These are phyloP conservation scores for Gelatoporia subvermispora DNA, from an alignment of 768 basidiomycete genomes.

Conservation along the genomic window DNA sequence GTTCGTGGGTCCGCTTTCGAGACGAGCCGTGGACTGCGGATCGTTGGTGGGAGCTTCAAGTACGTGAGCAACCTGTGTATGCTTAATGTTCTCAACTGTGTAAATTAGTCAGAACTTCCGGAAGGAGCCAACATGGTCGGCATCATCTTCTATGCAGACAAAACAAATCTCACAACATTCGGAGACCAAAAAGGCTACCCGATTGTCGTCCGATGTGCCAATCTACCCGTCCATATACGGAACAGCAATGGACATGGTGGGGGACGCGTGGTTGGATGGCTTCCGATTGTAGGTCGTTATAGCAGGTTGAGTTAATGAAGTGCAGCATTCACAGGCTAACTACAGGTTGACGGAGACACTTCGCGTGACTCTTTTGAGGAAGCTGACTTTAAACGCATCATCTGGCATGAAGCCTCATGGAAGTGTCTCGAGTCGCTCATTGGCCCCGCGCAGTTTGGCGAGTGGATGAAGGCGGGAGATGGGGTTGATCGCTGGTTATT, in stretches of 20 bases:
- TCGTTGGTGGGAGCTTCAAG: conserved; percentile 10
- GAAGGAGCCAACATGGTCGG: neutral
- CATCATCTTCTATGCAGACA: conserved; percentile 6
- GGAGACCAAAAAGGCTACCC: conserved; percentile 6
- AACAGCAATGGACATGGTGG: conserved; percentile 5
- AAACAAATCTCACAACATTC: conserved; percentile 4
- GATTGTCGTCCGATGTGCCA: neutral
- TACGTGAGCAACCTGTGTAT: neutral
- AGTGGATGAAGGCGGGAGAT: conserved; percentile 15
- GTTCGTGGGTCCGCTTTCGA: conserved; percentile 2
- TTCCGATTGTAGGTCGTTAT: conserved; percentile 6
- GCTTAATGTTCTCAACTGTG: neutral
- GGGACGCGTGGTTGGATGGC: conserved; percentile 6
- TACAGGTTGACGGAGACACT: neutral
- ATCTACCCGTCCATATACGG: conserved; percentile 7
- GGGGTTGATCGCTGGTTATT: conserved; percentile 23
- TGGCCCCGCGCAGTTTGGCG: conserved; percentile 3
- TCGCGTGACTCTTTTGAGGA: neutral
- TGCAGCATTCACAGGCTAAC: neutral
- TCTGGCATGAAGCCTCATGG: conserved; percentile 2
- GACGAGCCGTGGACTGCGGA: conserved; percentile 15
- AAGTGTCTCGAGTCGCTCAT: neutral
- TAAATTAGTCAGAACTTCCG: neutral
- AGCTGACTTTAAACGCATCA: neutral
- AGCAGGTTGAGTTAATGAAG: neutral